Base-by-base conservation (phyloP, 495 filamentous ascomycete genomes). In the Tricharina praecox region DNA sequence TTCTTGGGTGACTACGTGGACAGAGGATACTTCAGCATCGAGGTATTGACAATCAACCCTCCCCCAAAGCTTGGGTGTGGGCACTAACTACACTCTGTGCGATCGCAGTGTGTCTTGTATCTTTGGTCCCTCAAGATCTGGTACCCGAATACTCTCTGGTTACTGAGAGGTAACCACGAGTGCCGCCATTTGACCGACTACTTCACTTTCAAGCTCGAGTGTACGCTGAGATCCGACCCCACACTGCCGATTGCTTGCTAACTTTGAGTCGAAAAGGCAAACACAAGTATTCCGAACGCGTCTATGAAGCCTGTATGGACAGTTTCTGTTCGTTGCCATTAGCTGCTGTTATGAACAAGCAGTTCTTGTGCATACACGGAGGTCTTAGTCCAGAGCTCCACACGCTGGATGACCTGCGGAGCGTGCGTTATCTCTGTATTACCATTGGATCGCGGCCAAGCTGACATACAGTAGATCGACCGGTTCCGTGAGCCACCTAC, bases 191-290 rank as follows among this genome's bases (percentile, higher is more conserved):
- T 97, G 70, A 97, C 90, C 21, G 90, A 97, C 62, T 97, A 97
- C 70, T 97, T 97, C 69, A 97, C 90, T 43, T 97, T 97, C 70
- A 95, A 96, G 71, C 74, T 97, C 46, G 90, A 97, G 66, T 97
- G 90, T 61, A 33, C 39, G 15, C 1, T 23, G 1, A 9, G 8
- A 18, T 39, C 35, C 28, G 25, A 8, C 32, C 15, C 18, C 25
- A 26, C 24, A n/a, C n/a, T n/a, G n/a, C n/a, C n/a, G 37, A 16
- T 7, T 18, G 16, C 2, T 46, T 19, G n/a, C 47, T 56, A 25
- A 50, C 48, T n/a, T 30, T 20, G 30, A 38, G 34, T 32, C n/a
- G n/a, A n/a, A 15, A 41, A 61, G 58, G 58, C 49, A 61, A 61
- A 28, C 58, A 97, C 74, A 97, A 97, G 61, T 97, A 97, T 66